Conservation (phyloP, 495 filamentous ascomycete species). For the Entonaema liquescens region DNA sequence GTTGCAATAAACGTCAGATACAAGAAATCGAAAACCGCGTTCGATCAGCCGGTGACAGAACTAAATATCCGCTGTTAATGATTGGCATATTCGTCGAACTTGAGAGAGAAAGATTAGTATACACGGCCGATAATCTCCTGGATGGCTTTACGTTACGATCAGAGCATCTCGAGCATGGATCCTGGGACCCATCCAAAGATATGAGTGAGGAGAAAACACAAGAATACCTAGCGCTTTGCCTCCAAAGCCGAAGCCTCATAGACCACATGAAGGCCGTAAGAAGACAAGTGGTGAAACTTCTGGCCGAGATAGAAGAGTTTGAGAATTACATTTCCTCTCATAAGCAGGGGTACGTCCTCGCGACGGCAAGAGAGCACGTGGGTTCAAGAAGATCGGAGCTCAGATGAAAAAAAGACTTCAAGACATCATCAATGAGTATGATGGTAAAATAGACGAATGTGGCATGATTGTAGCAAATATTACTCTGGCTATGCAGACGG, state of each 20-base stretch:
- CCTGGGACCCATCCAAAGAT: conserved; percentile 12
- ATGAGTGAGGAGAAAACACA: conserved; percentile 33
- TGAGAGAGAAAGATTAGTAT: neutral
- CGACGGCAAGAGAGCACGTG: neutral
- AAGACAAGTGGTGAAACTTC: conserved; percentile 23
- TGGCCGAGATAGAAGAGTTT: conserved; percentile 28
- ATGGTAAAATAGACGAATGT: conserved; percentile 38
- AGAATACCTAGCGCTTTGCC: conserved; percentile 27
- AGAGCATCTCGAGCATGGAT: conserved; percentile 9
- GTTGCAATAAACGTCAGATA: conserved; percentile 23
- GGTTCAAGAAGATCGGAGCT: conserved; percentile 13
- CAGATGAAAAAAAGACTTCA: conserved; percentile 34
- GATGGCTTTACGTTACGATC: neutral
- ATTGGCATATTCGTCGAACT: neutral
- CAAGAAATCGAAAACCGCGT: neutral
- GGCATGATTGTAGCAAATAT: conserved; percentile 34
- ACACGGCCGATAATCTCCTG: neutral
- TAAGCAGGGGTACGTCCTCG: neutral
- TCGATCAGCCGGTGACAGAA: neutral
- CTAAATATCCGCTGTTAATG: neutral
- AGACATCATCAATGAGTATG: conserved; percentile 38
- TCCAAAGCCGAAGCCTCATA: conserved; percentile 17
- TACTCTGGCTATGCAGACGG: conserved; percentile 19
- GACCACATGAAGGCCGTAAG: conserved; percentile 32
- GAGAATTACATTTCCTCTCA: neutral